Conservation (phyloP, 2,329 filamentous ascomycete genomes). For the Aspergillus sp. region DNA sequence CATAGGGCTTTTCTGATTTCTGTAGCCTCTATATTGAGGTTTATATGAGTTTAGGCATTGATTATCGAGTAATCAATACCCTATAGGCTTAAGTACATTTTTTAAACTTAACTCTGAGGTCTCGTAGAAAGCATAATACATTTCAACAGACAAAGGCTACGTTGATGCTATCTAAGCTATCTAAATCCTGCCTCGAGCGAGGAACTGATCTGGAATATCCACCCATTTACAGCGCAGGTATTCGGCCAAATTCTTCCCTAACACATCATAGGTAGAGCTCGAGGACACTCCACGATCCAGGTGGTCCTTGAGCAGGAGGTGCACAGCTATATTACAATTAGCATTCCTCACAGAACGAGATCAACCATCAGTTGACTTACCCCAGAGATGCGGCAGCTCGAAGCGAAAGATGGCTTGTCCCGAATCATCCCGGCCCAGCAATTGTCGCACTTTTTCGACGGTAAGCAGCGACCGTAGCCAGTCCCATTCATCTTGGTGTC, state of each 20-base stretch:
- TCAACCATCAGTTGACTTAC: not conserved
- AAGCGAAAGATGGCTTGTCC: slow-evolving; percentile 43
- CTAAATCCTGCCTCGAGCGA: not conserved
- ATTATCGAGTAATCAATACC: too few species aligned
- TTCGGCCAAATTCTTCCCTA: slow-evolving; percentile 43
- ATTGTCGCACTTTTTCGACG: slow-evolving; percentile 9
- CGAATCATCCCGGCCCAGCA: slow-evolving; percentile 14
- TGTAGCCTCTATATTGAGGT: too few species aligned
- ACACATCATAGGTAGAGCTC: slow-evolving; percentile 37
- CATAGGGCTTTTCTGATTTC: too few species aligned
- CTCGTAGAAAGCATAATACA: too few species aligned
- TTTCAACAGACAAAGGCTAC: too few species aligned
- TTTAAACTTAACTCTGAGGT: too few species aligned
- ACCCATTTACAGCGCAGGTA: slow-evolving; percentile 37
- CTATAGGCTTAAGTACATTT: too few species aligned
- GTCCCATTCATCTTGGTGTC: slow-evolving; percentile 42
- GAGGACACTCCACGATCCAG: slow-evolving; percentile 38
- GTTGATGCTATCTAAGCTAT: too few species aligned
- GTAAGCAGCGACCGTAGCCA: slow-evolving; percentile 36
- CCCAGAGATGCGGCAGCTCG: slow-evolving; percentile 46
- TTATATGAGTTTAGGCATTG: too few species aligned
- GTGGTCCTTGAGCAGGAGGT: slow-evolving; percentile 41
- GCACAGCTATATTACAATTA: slow-evolving; percentile 22
- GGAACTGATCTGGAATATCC: slow-evolving; percentile 29
- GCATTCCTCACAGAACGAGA: not conserved